Conservation (phyloP, 2,329 filamentous ascomycete species). For the Fusarium anthophilum region DNA sequence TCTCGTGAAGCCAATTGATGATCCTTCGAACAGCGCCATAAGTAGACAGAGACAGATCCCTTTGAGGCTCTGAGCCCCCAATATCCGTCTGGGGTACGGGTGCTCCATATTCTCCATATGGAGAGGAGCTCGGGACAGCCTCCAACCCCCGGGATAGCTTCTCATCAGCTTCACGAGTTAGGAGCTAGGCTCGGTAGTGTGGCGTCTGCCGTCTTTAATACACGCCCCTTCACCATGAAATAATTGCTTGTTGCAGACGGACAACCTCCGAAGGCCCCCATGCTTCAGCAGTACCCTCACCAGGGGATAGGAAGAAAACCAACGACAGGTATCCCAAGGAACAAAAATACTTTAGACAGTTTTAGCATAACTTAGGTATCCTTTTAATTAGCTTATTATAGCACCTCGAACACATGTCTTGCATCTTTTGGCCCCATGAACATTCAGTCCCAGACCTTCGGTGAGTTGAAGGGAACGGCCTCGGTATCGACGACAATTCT, state of each 20-base stretch:
- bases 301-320: background rate
- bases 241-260: constrained; percentile 23
- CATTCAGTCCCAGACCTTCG: constrained; percentile 10
- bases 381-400: background rate
- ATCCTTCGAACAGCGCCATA: background rate
- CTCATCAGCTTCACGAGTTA: constrained; percentile 11
- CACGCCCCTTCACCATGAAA: constrained; percentile 15
- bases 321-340: too few species aligned
- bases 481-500: constrained; percentile 10
- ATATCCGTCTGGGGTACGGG: constrained; percentile 20
- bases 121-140: constrained; percentile 11
- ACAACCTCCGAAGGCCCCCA: constrained; percentile 33
- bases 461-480: constrained; percentile 18
- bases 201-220: constrained; percentile 1
- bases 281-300: constrained; percentile 13
- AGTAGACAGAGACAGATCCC: background rate
- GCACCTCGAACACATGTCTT: background rate
- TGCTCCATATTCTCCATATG: constrained; percentile 4
- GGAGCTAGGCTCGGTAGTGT: constrained; percentile 6
- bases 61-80: constrained; percentile 1
- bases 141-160: constrained; percentile 20
- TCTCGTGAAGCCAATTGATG: background rate
- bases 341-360: background rate
- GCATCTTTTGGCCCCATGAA: background rate
- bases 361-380: background rate